Evolutionary conservation across 352 stramenopile genomes (phyloP).

Genomic region (Globisporangium rhizosaccharum): DNA sequence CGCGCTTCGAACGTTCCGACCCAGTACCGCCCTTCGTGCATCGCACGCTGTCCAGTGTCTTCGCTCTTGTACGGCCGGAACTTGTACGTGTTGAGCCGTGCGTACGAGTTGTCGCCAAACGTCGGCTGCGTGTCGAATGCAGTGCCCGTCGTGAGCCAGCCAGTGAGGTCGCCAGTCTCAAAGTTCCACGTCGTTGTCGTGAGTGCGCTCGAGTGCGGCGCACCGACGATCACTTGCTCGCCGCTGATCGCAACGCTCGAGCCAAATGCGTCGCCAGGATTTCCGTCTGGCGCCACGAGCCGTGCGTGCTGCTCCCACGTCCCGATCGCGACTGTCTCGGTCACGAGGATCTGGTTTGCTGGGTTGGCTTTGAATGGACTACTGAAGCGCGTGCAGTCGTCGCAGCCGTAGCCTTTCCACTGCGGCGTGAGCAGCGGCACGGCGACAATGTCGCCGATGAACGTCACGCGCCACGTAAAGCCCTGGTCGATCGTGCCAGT

Average conservation of each 20-base stretch:
- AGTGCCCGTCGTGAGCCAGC: conserved; percentile 90
- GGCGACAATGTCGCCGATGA: conserved; percentile 65
- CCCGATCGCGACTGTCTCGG: conserved; percentile 40
- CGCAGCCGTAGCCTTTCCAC: conserved; percentile 63
- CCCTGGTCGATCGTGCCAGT: conserved; percentile 67
- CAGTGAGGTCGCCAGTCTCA: conserved; percentile 93
- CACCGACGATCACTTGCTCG: conserved; percentile 74
- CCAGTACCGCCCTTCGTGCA: conserved; percentile 90
- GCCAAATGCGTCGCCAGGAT: conserved; percentile 74
- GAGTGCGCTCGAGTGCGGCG: conserved; percentile 55
- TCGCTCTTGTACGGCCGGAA: conserved; percentile 27
- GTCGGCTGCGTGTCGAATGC: conserved; percentile 94
- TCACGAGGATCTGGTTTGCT: conserved; percentile 46
- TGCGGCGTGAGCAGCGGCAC: conserved; percentile 53
- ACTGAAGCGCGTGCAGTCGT: conserved; percentile 69
- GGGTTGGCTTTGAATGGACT: conserved; percentile 54
- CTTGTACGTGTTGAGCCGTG: conserved; percentile 71
- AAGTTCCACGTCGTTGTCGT: conserved; percentile 96
- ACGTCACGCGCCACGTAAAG: conserved; percentile 79
- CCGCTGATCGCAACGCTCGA: conserved; percentile 65
- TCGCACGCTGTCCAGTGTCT: conserved; percentile 29
- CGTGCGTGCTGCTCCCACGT: conserved; percentile 59
- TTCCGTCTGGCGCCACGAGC: conserved; percentile 60
- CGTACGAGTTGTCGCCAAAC: conserved; percentile 92
- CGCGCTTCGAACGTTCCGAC: conserved; percentile 93